phyloP scores from a whole-genome alignment of 176 grass and related monocot species.

The Melocanna baccifera region DNA sequence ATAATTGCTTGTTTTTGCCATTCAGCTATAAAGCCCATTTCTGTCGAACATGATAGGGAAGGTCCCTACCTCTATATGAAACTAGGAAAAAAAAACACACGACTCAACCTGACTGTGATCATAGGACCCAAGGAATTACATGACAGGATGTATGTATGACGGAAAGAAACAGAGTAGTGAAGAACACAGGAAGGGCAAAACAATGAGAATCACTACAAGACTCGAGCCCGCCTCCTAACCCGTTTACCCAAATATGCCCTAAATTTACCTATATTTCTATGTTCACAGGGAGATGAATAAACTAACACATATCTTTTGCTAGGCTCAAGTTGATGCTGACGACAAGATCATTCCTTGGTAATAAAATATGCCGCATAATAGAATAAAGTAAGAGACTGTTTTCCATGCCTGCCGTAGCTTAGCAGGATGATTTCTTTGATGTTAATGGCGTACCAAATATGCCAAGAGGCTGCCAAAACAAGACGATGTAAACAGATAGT shows the following conservation, averaged over 20 bases:
- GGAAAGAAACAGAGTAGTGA: neutral
- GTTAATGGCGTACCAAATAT: neutral
- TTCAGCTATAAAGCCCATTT: neutral
- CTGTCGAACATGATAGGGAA: neutral
- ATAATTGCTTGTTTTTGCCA: neutral
- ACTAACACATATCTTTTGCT: neutral
- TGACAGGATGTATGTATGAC: neutral
- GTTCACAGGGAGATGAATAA: slow-evolving; percentile 17
- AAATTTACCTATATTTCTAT: slow-evolving; percentile 6
- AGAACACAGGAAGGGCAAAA: neutral
- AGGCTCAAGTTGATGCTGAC: neutral
- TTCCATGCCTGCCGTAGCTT: neutral
- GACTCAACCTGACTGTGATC: neutral
- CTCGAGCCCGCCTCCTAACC: neutral
- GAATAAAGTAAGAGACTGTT: neutral
- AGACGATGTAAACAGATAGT: neutral
- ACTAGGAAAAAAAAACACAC: neutral
- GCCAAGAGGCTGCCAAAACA: neutral
- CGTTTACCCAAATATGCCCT: neutral
- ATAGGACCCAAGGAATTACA: neutral
- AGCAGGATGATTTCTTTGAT: slow-evolving; percentile 2
- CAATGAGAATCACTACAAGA: neutral
- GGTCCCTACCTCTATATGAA: neutral
- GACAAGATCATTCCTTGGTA: neutral
- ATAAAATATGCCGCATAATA: neutral